phyloP scores from a whole-genome alignment of 2,329 filamentous ascomycete genomes.

The Gnomoniopsis sp. region DNA sequence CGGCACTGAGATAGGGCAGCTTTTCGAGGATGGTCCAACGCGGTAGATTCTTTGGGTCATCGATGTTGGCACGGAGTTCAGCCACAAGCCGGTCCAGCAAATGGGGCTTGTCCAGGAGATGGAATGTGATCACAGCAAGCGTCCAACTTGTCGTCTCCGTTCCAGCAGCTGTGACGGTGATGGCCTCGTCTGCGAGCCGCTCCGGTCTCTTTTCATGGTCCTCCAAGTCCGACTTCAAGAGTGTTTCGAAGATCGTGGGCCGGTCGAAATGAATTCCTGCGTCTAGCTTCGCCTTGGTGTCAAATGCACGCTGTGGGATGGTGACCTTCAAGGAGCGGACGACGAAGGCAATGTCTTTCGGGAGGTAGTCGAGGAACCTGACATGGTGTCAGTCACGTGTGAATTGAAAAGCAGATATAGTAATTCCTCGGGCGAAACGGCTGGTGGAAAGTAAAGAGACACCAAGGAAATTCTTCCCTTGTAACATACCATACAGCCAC shows the following conservation, averaged over 20 bases:
- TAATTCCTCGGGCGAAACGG: too few species aligned
- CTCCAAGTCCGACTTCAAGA: background rate
- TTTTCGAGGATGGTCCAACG: background rate
- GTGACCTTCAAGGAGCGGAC: constrained; percentile 1
- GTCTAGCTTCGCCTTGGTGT: background rate
- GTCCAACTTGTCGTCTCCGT: constrained; percentile 3
- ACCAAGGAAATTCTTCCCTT: too few species aligned
- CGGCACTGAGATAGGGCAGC: background rate
- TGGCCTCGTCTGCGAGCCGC: constrained; percentile 22
- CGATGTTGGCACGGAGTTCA: background rate
- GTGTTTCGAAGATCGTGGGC: background rate
- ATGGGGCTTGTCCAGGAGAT: background rate
- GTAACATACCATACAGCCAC: background rate
- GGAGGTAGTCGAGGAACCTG: constrained; percentile 4
- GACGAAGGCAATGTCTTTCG: background rate
- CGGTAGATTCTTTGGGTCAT: background rate
- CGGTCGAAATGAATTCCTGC: background rate
- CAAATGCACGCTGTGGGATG: background rate
- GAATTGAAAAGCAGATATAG: too few species aligned
- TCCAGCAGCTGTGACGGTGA: background rate
- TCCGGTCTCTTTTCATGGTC: background rate
- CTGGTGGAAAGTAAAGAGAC: too few species aligned
- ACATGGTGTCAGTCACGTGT: background rate
- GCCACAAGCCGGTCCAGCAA: background rate
- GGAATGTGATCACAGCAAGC: background rate